Evolutionary conservation across 2,329 filamentous ascomycete genomes (phyloP), one percentile per base, ranked within the genome.

Genomic region (Penicillium griseofulvum): DNA sequence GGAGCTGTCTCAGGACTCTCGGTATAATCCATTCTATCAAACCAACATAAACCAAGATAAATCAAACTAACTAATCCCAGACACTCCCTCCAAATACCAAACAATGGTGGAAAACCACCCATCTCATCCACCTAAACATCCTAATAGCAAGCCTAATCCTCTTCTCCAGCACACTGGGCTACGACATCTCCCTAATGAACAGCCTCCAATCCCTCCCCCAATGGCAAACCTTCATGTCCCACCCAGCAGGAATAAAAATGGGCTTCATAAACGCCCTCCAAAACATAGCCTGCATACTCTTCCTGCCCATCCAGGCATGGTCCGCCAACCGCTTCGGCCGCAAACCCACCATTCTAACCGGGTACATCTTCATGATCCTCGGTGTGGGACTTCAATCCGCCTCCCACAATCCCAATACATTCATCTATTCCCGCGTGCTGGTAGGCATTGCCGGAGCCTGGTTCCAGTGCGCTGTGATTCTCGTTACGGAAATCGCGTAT

Each of bases 401-500:
- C 2, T 59, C 65, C 1, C 52, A 28, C 0, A 64, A 68, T 24
- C 44, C 58, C 5, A 54, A 43, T 1, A 59, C 54, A n/a, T 73
- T 75, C 57, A 63, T 72, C 22, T 54, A 72, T 11, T 63, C 67
- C 9, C 67, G 69, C 2, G 63, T 73, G 16, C 60, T 73, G 29
- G 54, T 75, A 12, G 73, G 73, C 2, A 60, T 65, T 14, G 69
- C 69, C 1, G 64, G 66, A 14, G 71, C 67, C 1, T 71, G 67
- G 64, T 68, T 68, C 41, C 62, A 64, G 14, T 66, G 62, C 2
- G 62, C 61, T 1, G 67, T 68, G 1, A 68, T 71, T 5, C 56
- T 73, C 4, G 73, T 78, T 56, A 76, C 70, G 22, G 76, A 78
- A 55, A 67, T 78, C 17, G 73, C 74, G 11, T 74, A 78, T 38